These are phyloP conservation scores for Epichloe amarillans DNA, from an alignment of 2,329 filamentous ascomycete species.

Conservation along the genomic window DNA sequence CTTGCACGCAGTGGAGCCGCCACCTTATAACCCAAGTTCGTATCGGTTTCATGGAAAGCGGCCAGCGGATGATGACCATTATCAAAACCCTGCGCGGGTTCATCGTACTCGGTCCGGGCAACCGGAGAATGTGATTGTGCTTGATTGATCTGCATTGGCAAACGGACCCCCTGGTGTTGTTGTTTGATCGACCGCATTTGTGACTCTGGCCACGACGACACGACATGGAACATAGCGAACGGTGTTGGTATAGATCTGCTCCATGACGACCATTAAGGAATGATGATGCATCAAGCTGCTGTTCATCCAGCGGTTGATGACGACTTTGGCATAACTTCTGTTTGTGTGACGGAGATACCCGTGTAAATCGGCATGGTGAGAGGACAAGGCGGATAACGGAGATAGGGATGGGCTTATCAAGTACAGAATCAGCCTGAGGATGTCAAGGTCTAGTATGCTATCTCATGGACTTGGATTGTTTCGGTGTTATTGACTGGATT, in stretches of 20 bases:
- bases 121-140: slow-evolving; percentile 18
- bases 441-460: neutral
- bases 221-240: slow-evolving; percentile 3
- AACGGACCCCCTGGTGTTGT: neutral
- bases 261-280: neutral
- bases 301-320: neutral
- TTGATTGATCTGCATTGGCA: slow-evolving; percentile 14
- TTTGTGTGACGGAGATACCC: slow-evolving; percentile 2
- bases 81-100: neutral
- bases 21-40: neutral
- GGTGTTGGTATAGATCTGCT: slow-evolving; percentile 6
- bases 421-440: neutral
- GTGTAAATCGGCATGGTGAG: neutral
- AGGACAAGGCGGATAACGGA: neutral
- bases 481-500: neutral
- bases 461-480: neutral
- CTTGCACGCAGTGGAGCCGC: neutral
- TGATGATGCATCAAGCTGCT: neutral
- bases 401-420: neutral
- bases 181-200: neutral
- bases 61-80: slow-evolving; percentile 2
- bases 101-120: slow-evolving; percentile 9
- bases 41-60: slow-evolving; percentile 3
- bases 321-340: neutral
- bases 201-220: neutral